A percentile compares a stretch with the other conserved stretches of the same genome.
phyloP scores from a whole-genome alignment of 495 filamentous ascomycete species.

The Podospora pseudocomata region DNA sequence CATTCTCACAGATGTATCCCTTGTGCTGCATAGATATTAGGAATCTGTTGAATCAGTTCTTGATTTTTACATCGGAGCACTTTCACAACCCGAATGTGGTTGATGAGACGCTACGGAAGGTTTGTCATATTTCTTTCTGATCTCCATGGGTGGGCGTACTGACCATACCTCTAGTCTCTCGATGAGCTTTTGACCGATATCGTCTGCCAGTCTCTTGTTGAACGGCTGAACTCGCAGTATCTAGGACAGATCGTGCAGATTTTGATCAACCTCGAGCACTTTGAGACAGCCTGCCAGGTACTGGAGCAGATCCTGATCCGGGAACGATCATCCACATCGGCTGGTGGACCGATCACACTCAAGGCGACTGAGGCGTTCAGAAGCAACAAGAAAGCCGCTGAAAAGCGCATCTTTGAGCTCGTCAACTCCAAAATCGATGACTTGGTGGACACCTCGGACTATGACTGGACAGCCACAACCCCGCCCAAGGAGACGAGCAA shows the following conservation, averaged over 20 bases:
- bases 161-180: constrained; percentile 46
- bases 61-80: constrained; percentile 90
- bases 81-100: constrained; percentile 83
- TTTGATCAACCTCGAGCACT: constrained; percentile 94
- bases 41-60: constrained; percentile 94
- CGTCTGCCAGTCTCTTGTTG: constrained; percentile 84
- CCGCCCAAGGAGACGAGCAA: constrained; percentile 69
- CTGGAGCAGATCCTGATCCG: constrained; percentile 78
- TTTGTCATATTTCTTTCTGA: constrained; percentile 22
- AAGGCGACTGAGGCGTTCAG: constrained; percentile 81
- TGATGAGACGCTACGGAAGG: constrained; percentile 80
- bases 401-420: constrained; percentile 96
- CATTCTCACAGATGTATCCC: constrained; percentile 98
- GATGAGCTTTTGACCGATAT: constrained; percentile 87
- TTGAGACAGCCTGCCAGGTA: constrained; percentile 86
- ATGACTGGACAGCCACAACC: constrained; percentile 79
- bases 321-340: constrained; percentile 72
- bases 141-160: constrained; percentile 4
- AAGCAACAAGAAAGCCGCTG: constrained; percentile 88
- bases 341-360: constrained; percentile 69
- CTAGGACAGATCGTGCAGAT: constrained; percentile 98
- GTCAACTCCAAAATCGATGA: constrained; percentile 99
- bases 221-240: constrained; percentile 86
- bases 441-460: constrained; percentile 92
- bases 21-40: constrained; percentile 96